Percentiles rank a stretch among this genome's conserved stretches.
Conservation (phyloP, 1,284 basidiomycete genomes). For the Ustanciosporium gigantosporum region DNA sequence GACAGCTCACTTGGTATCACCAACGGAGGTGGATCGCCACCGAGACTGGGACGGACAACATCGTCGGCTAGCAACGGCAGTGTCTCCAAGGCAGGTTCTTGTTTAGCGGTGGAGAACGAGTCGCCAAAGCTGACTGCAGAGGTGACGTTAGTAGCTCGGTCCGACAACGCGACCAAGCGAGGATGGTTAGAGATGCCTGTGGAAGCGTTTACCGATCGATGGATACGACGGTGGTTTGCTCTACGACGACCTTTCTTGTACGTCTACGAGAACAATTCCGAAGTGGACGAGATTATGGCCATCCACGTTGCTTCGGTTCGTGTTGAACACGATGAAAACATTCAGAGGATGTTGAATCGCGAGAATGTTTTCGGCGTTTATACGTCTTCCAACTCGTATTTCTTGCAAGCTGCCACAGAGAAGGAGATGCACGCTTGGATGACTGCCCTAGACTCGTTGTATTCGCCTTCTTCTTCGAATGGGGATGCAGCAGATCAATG, state of each 20-base stretch:
- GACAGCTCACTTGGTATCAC: not conserved
- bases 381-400: conserved; percentile 43
- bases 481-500: too few species aligned
- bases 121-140: conserved; percentile 35
- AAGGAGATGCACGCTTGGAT: conserved; percentile 43
- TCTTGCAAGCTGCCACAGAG: conserved; percentile 31
- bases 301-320: conserved; percentile 83
- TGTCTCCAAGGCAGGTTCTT: not conserved
- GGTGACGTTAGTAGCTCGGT: conserved; percentile 61
- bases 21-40: not conserved
- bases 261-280: conserved; percentile 78
- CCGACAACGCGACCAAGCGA: conserved; percentile 80
- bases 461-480: conserved; percentile 1
- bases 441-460: conserved; percentile 13
- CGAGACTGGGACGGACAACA: not conserved
- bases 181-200: conserved; percentile 78
- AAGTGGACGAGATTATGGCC: conserved; percentile 76
- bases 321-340: conserved; percentile 81
- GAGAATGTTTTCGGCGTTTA: conserved; percentile 49
- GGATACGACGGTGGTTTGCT: conserved; percentile 84
- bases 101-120: not conserved
- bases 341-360: conserved; percentile 76
- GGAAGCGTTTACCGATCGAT: conserved; percentile 76
- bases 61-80: not conserved
- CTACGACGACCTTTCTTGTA: conserved; percentile 83